Conservation (phyloP, 352 stramenopile species). For the Globisporangium rhizosaccharum region DNA sequence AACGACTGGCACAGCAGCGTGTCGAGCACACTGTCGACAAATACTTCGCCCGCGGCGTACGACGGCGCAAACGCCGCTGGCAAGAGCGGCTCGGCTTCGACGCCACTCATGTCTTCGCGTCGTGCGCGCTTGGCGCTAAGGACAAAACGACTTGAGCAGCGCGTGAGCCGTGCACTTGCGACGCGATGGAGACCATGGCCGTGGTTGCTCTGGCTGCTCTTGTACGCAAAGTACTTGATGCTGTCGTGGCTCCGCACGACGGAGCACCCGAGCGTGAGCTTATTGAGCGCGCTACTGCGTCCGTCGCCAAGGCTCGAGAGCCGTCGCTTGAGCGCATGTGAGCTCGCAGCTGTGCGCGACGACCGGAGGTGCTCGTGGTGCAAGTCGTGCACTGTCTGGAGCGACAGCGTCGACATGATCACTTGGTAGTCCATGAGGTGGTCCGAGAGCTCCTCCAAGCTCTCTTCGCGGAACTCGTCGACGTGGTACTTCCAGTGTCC, state of each 20-base stretch:
- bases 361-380: constrained; percentile 26
- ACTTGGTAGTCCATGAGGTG: constrained; percentile 62
- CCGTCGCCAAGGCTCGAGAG: background rate
- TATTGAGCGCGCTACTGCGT: background rate
- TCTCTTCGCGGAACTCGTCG: constrained; percentile 29
- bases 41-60: constrained; percentile 52
- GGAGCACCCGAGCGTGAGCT: constrained; percentile 26
- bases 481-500: constrained; percentile 38
- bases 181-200: constrained; percentile 17
- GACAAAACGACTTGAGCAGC: background rate
- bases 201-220: constrained; percentile 22
- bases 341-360: background rate
- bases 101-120: constrained; percentile 3
- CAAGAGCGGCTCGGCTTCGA: constrained; percentile 21
- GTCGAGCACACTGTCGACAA: constrained; percentile 57
- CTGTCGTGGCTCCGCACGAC: constrained; percentile 51
- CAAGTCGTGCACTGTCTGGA: constrained; percentile 34
- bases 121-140: constrained; percentile 15
- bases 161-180: background rate
- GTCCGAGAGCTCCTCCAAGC: constrained; percentile 26
- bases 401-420: constrained; percentile 54
- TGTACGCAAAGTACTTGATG: constrained; percentile 55
- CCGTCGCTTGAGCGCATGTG: background rate
- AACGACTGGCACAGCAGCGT: constrained; percentile 65
- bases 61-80: constrained; percentile 33